Conservation (phyloP, 768 basidiomycete species). For the Suillus discolor region DNA sequence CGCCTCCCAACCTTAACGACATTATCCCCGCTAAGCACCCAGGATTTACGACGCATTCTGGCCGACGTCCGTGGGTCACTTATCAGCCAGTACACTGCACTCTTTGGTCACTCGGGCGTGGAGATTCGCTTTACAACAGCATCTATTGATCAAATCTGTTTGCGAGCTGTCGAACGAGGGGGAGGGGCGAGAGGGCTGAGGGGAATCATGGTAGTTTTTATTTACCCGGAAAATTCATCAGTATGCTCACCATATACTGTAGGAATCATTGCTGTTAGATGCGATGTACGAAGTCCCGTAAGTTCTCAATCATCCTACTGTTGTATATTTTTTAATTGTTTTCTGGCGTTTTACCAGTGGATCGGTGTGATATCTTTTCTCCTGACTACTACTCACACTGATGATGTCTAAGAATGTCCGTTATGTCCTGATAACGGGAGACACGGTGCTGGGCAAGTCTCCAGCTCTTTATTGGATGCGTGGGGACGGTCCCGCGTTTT, state of each 20-base stretch:
- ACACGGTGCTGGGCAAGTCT: constrained; percentile 63
- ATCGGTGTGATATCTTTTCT: constrained; percentile 50
- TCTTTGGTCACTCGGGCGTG: constrained; percentile 82
- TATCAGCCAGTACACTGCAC: constrained; percentile 83
- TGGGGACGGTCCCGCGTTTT: constrained; percentile 67
- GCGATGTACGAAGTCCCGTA: constrained; percentile 93
- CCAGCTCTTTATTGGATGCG: constrained; percentile 76
- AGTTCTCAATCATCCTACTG: constrained; percentile 38
- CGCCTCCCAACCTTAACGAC: constrained; percentile 92
- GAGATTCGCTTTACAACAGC: constrained; percentile 85
- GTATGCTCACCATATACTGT: constrained; percentile 6
- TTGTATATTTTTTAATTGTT: constrained; percentile 9
- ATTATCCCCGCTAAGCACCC: constrained; percentile 73
- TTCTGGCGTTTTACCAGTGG: constrained; percentile 43
- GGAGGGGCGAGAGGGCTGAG: constrained; percentile 90
- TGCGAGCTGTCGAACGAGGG: constrained; percentile 75
- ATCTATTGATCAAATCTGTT: constrained; percentile 82
- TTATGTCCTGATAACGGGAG: constrained; percentile 80
- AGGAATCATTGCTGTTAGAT: constrained; percentile 84
- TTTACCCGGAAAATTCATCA: constrained; percentile 4
- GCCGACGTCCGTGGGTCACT: constrained; percentile 92
- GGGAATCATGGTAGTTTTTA: constrained; percentile 71
- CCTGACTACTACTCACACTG: background rate
- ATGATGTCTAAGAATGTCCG: constrained; percentile 59
- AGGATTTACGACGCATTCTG: constrained; percentile 87